These are phyloP conservation scores for Boehmeria nivea DNA, from an alignment of 306 rosid species.

Conservation along the genomic window DNA sequence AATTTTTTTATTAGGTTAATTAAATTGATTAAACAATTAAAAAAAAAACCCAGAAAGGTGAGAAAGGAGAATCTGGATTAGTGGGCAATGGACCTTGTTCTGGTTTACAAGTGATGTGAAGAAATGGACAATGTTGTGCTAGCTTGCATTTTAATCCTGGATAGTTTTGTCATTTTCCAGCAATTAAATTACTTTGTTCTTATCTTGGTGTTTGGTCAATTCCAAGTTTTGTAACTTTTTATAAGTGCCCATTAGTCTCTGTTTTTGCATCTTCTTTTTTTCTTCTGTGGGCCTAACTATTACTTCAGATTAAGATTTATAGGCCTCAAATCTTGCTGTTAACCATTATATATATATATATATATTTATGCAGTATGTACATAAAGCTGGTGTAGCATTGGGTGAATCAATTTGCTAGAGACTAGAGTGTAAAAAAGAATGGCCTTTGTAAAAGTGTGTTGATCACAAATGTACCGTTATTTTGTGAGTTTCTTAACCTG, in stretches of 20 bases:
- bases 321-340: too few species aligned
- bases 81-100: conserved; percentile 4
- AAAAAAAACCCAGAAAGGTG: not conserved
- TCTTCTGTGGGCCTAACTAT: not conserved
- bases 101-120: conserved; percentile 25
- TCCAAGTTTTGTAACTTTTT: conserved; percentile 13
- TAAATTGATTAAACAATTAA: not conserved
- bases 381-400: not conserved
- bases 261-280: not conserved
- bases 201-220: conserved; percentile 46
- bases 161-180: conserved; percentile 47
- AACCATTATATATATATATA: not conserved
- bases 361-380: too few species aligned
- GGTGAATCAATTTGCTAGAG: not conserved
- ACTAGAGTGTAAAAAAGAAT: not conserved
- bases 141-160: conserved; percentile 37
- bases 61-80: conserved; percentile 17
- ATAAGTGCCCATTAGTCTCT: conserved; percentile 11
- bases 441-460: not conserved
- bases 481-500: not conserved
- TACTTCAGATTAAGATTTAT: not conserved
- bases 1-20: conserved; percentile 22
- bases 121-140: conserved; percentile 37
- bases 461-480: conserved; percentile 4
- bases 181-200: conserved; percentile 33